Evolutionary conservation across 2,329 filamentous ascomycete genomes (phyloP).

Genomic region (Ceratocystis lukuohia): DNA sequence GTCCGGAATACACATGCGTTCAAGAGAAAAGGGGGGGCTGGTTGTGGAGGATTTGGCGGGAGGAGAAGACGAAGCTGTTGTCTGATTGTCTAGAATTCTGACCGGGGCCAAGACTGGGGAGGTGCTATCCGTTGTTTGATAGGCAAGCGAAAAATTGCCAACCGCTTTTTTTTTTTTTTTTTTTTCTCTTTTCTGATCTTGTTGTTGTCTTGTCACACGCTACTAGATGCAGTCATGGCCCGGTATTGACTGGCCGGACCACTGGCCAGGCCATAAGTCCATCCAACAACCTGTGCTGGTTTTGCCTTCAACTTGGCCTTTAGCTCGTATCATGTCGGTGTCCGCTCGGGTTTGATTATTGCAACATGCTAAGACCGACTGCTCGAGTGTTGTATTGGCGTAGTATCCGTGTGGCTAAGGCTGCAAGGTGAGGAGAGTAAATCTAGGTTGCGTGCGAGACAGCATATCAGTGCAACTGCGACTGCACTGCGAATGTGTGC

Average conservation of each 20-base stretch:
- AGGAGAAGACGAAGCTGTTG: background rate
- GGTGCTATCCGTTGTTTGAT: background rate
- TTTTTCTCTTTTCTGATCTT: background rate
- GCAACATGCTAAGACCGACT: too few relatives aligned
- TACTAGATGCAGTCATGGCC: background rate
- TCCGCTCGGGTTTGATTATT: background rate
- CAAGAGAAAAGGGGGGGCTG: background rate
- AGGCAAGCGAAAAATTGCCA: background rate
- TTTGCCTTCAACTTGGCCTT: background rate
- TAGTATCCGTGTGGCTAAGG: too few relatives aligned
- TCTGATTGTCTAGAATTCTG: background rate
- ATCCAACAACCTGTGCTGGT: background rate
- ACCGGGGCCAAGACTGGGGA: background rate
- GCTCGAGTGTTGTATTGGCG: too few relatives aligned
- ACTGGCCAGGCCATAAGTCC: background rate
- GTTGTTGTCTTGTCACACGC: background rate
- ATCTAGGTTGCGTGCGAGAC: too few relatives aligned
- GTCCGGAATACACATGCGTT: background rate
- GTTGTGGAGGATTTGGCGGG: background rate
- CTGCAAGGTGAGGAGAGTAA: too few relatives aligned
- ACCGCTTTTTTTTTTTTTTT: background rate
- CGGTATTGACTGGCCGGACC: background rate
- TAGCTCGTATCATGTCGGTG: background rate
- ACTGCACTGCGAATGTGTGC: too few relatives aligned
- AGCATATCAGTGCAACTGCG: too few relatives aligned